These are phyloP conservation scores for Nannochloris sp. DNA, from an alignment of 139 green algal genomes.

Conservation along the genomic window DNA sequence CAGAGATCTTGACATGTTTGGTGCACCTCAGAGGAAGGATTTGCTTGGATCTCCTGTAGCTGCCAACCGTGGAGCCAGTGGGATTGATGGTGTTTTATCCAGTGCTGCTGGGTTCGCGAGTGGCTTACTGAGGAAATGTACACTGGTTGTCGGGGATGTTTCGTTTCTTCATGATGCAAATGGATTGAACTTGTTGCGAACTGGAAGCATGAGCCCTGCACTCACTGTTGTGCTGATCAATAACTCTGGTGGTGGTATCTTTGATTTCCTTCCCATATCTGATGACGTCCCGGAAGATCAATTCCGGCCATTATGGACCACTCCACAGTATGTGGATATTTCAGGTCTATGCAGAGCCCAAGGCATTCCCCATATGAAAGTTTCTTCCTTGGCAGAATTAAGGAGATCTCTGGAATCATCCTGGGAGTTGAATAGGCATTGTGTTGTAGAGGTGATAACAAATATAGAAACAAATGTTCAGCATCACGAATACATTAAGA, in stretches of 20 bases:
- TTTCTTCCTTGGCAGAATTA: constrained; percentile 44
- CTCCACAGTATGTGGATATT: constrained; percentile 81
- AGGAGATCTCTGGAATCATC: constrained; percentile 53
- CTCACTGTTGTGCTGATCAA: constrained; percentile 93
- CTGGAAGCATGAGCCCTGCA: constrained; percentile 51
- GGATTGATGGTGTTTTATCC: constrained; percentile 93
- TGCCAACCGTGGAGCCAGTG: constrained; percentile 86
- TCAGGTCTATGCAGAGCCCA: constrained; percentile 66
- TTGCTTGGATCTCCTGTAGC: constrained; percentile 40
- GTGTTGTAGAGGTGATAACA: constrained; percentile 76
- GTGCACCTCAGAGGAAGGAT: neutral
- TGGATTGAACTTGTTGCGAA: constrained; percentile 78
- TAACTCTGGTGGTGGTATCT: constrained; percentile 94
- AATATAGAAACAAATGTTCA: constrained; percentile 56
- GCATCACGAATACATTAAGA: constrained; percentile 59
- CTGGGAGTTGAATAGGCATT: constrained; percentile 70
- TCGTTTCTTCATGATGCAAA: constrained; percentile 98
- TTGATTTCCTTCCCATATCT: constrained; percentile 89
- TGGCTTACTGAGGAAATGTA: constrained; percentile 62
- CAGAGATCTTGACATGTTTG: constrained; percentile 95
- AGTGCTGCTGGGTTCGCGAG: constrained; percentile 85
- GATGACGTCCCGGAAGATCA: constrained; percentile 41
- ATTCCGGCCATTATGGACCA: constrained; percentile 84
- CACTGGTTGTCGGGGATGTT: constrained; percentile 89
- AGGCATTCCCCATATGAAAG: constrained; percentile 68